Conservation (phyloP, 2,329 filamentous ascomycete genomes). For the Fusarium setosum region DNA sequence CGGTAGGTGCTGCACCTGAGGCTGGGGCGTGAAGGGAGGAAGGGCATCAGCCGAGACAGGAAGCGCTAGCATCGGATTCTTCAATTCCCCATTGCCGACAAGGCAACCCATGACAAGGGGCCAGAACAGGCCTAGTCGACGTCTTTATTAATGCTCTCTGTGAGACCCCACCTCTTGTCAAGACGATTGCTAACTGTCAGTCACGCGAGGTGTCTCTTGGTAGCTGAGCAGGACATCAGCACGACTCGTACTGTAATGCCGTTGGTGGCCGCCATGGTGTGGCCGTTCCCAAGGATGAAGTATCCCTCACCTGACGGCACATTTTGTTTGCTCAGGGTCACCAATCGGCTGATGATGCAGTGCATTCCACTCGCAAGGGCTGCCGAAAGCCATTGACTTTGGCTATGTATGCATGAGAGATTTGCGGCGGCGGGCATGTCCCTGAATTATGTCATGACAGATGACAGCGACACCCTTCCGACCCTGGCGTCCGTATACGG, state of each 20-base stretch:
- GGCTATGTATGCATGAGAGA: neutral
- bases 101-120: neutral
- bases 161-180: neutral
- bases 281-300: neutral
- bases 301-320: neutral
- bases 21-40: neutral
- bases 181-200: neutral
- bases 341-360: slow-evolving; percentile 7
- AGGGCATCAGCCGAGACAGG: neutral
- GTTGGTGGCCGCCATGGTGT: neutral
- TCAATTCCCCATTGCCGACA: slow-evolving; percentile 4
- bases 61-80: slow-evolving; percentile 11
- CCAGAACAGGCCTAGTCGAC: neutral
- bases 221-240: neutral
- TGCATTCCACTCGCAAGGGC: slow-evolving; percentile 6
- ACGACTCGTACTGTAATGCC: neutral
- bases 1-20: neutral
- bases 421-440: slow-evolving; percentile 6
- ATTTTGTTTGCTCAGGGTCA: neutral
- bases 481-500: slow-evolving; percentile 3
- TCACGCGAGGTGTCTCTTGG: neutral
- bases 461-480: slow-evolving; percentile 18
- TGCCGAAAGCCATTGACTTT: slow-evolving; percentile 4
- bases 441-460: slow-evolving; percentile 12
- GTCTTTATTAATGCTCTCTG: neutral